These are phyloP conservation scores for Suhomyces yuchorum DNA, from an alignment of 1,139 yeast species.

Conservation along the genomic window DNA sequence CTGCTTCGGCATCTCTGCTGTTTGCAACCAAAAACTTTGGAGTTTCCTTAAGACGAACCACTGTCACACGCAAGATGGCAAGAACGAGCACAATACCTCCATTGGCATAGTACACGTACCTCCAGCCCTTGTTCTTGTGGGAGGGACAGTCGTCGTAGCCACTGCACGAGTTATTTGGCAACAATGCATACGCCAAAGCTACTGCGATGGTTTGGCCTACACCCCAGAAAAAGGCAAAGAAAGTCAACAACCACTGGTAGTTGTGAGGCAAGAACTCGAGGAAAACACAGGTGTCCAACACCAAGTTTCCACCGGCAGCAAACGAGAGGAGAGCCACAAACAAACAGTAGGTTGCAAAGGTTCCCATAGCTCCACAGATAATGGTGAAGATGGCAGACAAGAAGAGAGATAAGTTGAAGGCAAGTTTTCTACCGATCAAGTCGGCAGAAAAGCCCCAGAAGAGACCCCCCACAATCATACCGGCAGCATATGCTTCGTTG, in stretches of 20 bases:
- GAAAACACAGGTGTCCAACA: conserved; percentile 33
- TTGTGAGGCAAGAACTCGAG: conserved; percentile 31
- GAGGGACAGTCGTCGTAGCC: conserved; percentile 34
- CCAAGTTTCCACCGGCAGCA: conserved; percentile 35
- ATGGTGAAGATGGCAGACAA: conserved; percentile 28
- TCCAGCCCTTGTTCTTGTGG: conserved; percentile 36
- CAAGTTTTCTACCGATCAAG: conserved; percentile 30
- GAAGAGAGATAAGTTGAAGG: conserved; percentile 40
- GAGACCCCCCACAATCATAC: conserved; percentile 58
- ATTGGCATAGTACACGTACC: conserved; percentile 38
- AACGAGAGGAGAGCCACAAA: conserved; percentile 28
- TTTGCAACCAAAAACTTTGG: conserved; percentile 39
- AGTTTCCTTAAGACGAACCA: conserved; percentile 34
- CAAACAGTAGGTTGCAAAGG: conserved; percentile 31
- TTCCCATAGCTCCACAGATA: conserved; percentile 33
- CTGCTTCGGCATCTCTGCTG: conserved; percentile 39
- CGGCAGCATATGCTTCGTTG: conserved; percentile 33
- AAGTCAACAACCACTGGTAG: conserved; percentile 39
- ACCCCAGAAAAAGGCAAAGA: conserved; percentile 42
- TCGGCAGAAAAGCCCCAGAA: conserved; percentile 28
- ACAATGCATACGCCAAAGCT: conserved; percentile 35
- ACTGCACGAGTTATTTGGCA: conserved; percentile 32
- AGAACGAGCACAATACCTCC: conserved; percentile 33
- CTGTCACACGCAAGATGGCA: conserved; percentile 35
- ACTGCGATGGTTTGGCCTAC: conserved; percentile 38